Evolutionary conservation across 352 stramenopile genomes (phyloP), one percentile per base, ranked within the genome.

Genomic region (Saprolegnia parasitica): DNA sequence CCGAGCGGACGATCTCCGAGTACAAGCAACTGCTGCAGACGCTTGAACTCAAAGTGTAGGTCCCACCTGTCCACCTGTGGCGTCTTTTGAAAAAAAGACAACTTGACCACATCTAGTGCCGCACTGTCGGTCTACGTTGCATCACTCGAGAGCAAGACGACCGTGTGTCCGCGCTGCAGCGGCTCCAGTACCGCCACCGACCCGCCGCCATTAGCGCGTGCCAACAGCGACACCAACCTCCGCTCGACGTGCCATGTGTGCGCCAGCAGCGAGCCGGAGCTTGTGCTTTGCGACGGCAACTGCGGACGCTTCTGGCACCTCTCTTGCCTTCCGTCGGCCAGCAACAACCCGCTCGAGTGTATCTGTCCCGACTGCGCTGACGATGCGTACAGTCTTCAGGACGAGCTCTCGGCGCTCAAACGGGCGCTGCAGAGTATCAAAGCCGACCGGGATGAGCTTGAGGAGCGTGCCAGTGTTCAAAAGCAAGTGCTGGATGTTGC

Each of bases 1-100:
- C 47, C n/a, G 60, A 73, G 49, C 58, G 71, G 35, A 68, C 42
- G 11, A 32, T 71, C 13, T 46, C 26, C 56, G 1, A 79, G 57
- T 56, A 74, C 1, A 60, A 58, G 26, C 71, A 73, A 62, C 45
- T 90, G n/a, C 39, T 92, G 29, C 55, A 58, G 32, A 84, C 65
- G 18, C 63, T 92, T 23, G 72, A 88, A 46, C 71, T 71, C 15
- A 90, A 90, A 72, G 77, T 92, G 73, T 84, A 52, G 26, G 77
- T 76, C 2, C 18, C 23, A 50, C 0, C 24, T 52, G 39, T 50
- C 37, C 42, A n/a, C n/a, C n/a, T n/a, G n/a, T n/a, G n/a, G n/a
- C n/a, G 16, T 56, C 39, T 11, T 20, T 52, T 10, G 39, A 13
- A 56, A 10, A 16, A 29, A 5, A 55, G 24, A 29, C n/a, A 55